These are phyloP conservation scores for Talaromyces liani DNA, from an alignment of 495 filamentous ascomycete species.

Conservation along the genomic window DNA sequence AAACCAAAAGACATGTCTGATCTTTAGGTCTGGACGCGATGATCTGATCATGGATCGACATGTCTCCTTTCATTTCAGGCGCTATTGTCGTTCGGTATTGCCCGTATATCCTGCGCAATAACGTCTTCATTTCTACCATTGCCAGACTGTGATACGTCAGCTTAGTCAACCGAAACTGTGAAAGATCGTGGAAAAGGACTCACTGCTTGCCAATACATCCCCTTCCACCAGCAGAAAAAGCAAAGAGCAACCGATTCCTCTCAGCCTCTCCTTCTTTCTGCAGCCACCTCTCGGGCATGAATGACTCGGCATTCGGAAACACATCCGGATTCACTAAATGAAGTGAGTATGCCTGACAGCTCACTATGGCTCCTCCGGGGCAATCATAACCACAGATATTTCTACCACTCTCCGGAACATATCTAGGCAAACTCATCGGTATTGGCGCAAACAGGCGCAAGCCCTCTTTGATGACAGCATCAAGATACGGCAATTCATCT, in stretches of 20 bases:
- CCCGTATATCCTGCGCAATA: conserved; percentile 52
- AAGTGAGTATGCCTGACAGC: conserved; percentile 59
- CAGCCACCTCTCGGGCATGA: conserved; percentile 60
- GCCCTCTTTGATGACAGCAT: conserved; percentile 63
- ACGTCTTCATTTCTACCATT: conserved; percentile 57
- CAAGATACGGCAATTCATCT: conserved; percentile 57
- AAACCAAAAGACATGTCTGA: conserved; percentile 44
- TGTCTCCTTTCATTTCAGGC: conserved; percentile 38
- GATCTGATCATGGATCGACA: conserved; percentile 53
- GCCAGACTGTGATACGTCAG: conserved; percentile 43
- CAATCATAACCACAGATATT: conserved; percentile 35
- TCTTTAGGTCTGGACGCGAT: conserved; percentile 50
- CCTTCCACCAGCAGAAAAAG: conserved; percentile 34
- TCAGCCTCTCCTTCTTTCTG: conserved; percentile 34
- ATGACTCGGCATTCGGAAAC: conserved; percentile 47
- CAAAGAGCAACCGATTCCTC: conserved; percentile 35
- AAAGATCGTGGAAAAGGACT: too few relatives aligned
- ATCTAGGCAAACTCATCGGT: conserved; percentile 58
- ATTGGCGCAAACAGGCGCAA: conserved; percentile 61
- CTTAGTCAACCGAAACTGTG: too few relatives aligned
- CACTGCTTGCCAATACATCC: conserved; percentile 42
- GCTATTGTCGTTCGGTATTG: conserved; percentile 46
- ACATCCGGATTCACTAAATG: conserved; percentile 52
- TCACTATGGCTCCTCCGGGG: conserved; percentile 56
- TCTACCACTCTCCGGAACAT: conserved; percentile 41